These are phyloP conservation scores for Podospora fimiseda DNA, from an alignment of 495 filamentous ascomycete species.

Conservation along the genomic window DNA sequence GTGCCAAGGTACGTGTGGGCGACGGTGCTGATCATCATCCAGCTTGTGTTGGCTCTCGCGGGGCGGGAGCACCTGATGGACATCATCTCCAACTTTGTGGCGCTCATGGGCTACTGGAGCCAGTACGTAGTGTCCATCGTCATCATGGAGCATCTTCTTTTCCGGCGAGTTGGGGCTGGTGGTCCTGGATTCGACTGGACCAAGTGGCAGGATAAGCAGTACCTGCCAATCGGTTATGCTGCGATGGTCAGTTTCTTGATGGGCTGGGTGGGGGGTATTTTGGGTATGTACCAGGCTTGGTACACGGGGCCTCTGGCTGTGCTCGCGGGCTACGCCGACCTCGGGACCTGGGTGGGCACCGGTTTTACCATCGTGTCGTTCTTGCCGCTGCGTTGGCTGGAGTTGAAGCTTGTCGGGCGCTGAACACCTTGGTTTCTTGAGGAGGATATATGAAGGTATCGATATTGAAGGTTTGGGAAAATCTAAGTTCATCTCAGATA, in stretches of 20 bases:
- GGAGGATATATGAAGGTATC: neutral
- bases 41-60: slow-evolving; percentile 57
- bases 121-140: slow-evolving; percentile 59
- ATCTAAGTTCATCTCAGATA: too few species aligned
- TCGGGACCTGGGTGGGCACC: slow-evolving; percentile 49
- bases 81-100: slow-evolving; percentile 67
- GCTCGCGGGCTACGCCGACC: slow-evolving; percentile 20
- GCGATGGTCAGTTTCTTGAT: slow-evolving; percentile 57
- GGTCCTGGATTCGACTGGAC: slow-evolving; percentile 52
- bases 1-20: slow-evolving; percentile 61
- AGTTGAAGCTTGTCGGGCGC: slow-evolving; percentile 41
- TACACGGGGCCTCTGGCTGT: slow-evolving; percentile 58
- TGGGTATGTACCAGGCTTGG: slow-evolving; percentile 65
- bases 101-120: slow-evolving; percentile 70
- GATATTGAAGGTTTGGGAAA: neutral
- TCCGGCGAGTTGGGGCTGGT: slow-evolving; percentile 34
- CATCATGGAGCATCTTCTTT: slow-evolving; percentile 58
- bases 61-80: slow-evolving; percentile 54
- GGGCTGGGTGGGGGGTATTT: slow-evolving; percentile 62
- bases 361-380: slow-evolving; percentile 44
- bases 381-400: slow-evolving; percentile 44
- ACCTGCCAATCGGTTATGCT: slow-evolving; percentile 57
- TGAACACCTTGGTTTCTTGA: slow-evolving; percentile 10
- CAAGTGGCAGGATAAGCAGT: slow-evolving; percentile 51
- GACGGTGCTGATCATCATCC: slow-evolving; percentile 52